phyloP scores from a whole-genome alignment of 2,329 filamentous ascomycete species.

The Ophiostoma ips region DNA sequence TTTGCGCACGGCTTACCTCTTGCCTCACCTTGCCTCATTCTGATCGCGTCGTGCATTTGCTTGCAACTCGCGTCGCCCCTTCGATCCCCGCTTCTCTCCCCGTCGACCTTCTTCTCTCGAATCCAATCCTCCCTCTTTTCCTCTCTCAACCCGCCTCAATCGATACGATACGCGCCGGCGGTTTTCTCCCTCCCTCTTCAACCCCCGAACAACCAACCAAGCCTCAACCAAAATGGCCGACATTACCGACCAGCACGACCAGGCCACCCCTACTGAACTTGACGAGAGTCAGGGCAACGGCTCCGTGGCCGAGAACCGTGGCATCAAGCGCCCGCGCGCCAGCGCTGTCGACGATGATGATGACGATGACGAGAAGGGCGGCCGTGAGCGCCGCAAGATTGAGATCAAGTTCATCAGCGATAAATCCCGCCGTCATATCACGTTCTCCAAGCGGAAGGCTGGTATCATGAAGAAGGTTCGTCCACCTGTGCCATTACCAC shows the following conservation, averaged over 20 bases:
- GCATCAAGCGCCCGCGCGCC: constrained; percentile 78
- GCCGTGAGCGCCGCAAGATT: constrained; percentile 96
- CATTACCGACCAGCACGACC: constrained; percentile 65
- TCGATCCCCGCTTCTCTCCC: background rate
- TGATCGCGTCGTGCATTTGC: background rate
- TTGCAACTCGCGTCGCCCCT: background rate
- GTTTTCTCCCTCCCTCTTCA: background rate
- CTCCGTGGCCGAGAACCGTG: constrained; percentile 56
- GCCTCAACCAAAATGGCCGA: constrained; percentile 50
- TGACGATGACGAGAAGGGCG: constrained; percentile 94
- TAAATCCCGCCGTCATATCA: constrained; percentile 98
- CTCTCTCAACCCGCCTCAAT: background rate
- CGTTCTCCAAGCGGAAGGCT: constrained; percentile 98
- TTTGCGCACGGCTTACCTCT: background rate
- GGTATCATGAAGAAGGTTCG: constrained; percentile 99
- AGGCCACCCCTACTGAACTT: constrained; percentile 59
- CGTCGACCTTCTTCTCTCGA: background rate
- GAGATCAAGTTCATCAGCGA: constrained; percentile 99
- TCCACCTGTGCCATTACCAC: background rate
- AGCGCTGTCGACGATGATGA: constrained; percentile 84
- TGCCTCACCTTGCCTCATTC: background rate
- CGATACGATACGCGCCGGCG: background rate
- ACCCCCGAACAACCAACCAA: background rate
- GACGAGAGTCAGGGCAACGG: constrained; percentile 65
- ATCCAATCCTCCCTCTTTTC: background rate